Evolutionary conservation across 2,329 filamentous ascomycete species (phyloP).

Genomic region (Exophiala oligosperma): DNA sequence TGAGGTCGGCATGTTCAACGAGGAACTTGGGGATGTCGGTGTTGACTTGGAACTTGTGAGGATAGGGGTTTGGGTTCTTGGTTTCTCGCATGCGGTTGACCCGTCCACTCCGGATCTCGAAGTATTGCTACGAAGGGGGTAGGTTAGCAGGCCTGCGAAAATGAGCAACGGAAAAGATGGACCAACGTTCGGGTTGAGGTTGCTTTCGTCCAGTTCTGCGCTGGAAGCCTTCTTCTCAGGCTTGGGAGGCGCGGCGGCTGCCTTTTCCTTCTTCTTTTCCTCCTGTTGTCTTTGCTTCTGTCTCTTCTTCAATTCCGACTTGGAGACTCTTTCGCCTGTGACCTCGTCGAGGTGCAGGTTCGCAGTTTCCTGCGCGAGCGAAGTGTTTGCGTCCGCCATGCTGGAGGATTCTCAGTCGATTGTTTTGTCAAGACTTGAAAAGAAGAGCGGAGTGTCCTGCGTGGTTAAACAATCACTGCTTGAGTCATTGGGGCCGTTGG

Average conservation of each 20-base stretch:
- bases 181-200: slow-evolving; percentile 72
- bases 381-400: slow-evolving; percentile 39
- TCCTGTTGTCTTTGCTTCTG: slow-evolving; percentile 88
- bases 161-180: background rate
- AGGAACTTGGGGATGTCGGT: slow-evolving; percentile 80
- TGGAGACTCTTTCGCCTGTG: slow-evolving; percentile 83
- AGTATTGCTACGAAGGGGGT: slow-evolving; percentile 68
- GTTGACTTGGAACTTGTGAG: slow-evolving; percentile 88
- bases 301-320: slow-evolving; percentile 90
- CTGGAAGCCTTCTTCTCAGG: slow-evolving; percentile 59
- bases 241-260: slow-evolving; percentile 61
- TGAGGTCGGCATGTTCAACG: slow-evolving; percentile 71
- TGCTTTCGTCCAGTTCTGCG: slow-evolving; percentile 63
- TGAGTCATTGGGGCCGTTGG: slow-evolving; percentile 3
- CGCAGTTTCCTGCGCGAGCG: slow-evolving; percentile 45
- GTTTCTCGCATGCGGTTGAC: slow-evolving; percentile 74
- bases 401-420: background rate
- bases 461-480: background rate
- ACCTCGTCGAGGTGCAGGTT: slow-evolving; percentile 88
- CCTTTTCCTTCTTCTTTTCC: slow-evolving; percentile 81
- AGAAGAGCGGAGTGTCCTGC: background rate
- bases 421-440: background rate
- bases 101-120: slow-evolving; percentile 86
- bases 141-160: slow-evolving; percentile 21
- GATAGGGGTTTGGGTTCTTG: slow-evolving; percentile 80